Evolutionary conservation across 208 protist species (phyloP).

Genomic region (Acanthamoeba culbertsoni): DNA sequence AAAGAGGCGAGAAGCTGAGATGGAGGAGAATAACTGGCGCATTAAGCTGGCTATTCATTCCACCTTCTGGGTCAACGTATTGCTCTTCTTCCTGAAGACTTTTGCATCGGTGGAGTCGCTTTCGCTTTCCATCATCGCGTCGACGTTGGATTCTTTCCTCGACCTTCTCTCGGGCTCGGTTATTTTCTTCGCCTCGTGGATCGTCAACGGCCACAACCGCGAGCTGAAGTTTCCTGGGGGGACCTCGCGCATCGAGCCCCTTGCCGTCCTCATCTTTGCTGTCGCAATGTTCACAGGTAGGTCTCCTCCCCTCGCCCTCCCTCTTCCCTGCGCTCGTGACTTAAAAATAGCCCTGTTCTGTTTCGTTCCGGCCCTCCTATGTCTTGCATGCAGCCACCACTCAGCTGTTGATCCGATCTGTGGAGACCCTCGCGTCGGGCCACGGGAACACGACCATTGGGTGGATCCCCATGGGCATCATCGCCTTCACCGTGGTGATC

Average conservation of each 20-base stretch:
- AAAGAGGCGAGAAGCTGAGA: neutral
- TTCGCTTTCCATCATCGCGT: constrained; percentile 62
- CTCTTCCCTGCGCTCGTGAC: too few relatives aligned
- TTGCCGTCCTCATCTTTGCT: constrained; percentile 67
- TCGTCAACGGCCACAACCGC: neutral
- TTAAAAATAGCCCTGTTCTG: too few relatives aligned
- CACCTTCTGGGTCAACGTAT: constrained; percentile 10
- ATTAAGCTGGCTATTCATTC: neutral
- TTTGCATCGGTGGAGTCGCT: constrained; percentile 34
- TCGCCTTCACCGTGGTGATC: constrained; percentile 52
- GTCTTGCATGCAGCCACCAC: neutral
- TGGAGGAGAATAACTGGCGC: neutral
- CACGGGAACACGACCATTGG: neutral
- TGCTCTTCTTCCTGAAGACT: constrained; percentile 17
- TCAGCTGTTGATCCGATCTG: constrained; percentile 9
- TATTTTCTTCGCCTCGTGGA: constrained; percentile 43
- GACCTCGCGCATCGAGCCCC: constrained; percentile 49
- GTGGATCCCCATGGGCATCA: neutral
- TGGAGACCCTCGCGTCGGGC: neutral
- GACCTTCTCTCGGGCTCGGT: constrained; percentile 65
- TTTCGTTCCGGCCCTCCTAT: neutral
- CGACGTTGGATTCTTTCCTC: constrained; percentile 65
- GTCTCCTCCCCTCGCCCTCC: too few relatives aligned
- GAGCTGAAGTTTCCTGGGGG: constrained; percentile 57
- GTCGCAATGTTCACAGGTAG: constrained; percentile 57